Conservation (phyloP, 768 basidiomycete genomes). For the Naematelia aurantialba region DNA sequence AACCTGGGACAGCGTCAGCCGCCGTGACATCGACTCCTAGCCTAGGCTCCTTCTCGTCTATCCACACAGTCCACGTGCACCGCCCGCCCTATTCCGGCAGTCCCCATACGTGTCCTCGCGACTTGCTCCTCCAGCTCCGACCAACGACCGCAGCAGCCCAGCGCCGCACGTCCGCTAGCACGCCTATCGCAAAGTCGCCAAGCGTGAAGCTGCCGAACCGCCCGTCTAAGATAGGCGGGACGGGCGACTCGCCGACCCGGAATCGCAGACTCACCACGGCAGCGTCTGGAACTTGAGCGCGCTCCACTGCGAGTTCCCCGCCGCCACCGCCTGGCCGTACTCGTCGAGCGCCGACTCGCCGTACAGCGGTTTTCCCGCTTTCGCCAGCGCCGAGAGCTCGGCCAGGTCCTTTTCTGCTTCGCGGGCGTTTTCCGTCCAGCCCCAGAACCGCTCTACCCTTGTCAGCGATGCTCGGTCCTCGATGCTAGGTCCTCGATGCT, state of each 20-base stretch:
- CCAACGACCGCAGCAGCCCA: too few species aligned
- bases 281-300: slow-evolving; percentile 84
- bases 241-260: neutral
- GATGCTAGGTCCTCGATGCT: too few species aligned
- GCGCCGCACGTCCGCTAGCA: too few species aligned
- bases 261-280: slow-evolving; percentile 76
- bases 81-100: neutral
- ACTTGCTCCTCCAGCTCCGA: too few species aligned
- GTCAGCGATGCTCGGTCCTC: too few species aligned
- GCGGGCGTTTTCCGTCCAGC: slow-evolving; percentile 52
- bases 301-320: slow-evolving; percentile 85
- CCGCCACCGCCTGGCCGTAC: slow-evolving; percentile 83
- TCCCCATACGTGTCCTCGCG: neutral
- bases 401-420: slow-evolving; percentile 73
- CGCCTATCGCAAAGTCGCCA: neutral
- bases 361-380: slow-evolving; percentile 77
- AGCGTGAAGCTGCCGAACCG: neutral
- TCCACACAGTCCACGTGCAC: neutral
- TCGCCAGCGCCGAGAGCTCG: slow-evolving; percentile 71
- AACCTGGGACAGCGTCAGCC: slow-evolving; percentile 61
- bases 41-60: too few species aligned
- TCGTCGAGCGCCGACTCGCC: slow-evolving; percentile 74
- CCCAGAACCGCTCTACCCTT: slow-evolving; percentile 45
- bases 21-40: too few species aligned
- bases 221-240: neutral